Conservation (phyloP, 306 rosid species). For the Mucuna pruriens region DNA sequence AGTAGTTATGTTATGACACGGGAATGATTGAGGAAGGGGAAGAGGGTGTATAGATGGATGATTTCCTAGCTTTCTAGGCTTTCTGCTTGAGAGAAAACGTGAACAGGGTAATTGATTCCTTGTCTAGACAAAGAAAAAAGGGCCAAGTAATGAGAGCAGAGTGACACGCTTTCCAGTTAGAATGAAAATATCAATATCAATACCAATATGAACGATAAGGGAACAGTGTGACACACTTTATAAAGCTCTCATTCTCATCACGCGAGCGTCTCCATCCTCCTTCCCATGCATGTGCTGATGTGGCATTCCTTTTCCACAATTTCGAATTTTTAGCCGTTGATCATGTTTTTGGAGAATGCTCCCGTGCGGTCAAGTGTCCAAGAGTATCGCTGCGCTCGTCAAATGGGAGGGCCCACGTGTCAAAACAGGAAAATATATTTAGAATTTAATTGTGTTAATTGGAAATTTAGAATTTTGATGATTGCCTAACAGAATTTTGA, state of each 20-base stretch:
- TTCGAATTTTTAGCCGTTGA: constrained; percentile 67
- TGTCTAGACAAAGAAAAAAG: constrained; percentile 35
- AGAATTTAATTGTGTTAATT: not conserved
- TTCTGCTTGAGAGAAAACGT: constrained; percentile 42
- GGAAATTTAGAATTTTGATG: not conserved
- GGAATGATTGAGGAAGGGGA: constrained; percentile 18
- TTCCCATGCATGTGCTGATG: constrained; percentile 39
- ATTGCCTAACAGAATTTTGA: not conserved
- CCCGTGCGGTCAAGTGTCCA: constrained; percentile 14
- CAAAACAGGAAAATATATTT: not conserved
- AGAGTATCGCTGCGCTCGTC: not conserved
- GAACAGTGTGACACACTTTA: constrained; percentile 51
- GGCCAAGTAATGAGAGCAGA: constrained; percentile 50
- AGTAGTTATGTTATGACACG: not conserved
- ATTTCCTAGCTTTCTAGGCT: constrained; percentile 23
- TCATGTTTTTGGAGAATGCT: constrained; percentile 7
- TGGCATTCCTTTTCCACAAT: constrained; percentile 41
- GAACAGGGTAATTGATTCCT: constrained; percentile 51
- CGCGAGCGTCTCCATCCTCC: constrained; percentile 57
- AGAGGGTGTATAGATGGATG: not conserved
- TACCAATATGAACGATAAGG: constrained; percentile 46
- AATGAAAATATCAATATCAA: constrained; percentile 24
- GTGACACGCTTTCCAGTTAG: constrained; percentile 62
- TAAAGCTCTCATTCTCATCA: constrained; percentile 53
- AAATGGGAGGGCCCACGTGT: constrained; percentile 21